Base-by-base conservation (phyloP, 1,139 yeast species). In the Schizosaccharomyces versatilis region DNA sequence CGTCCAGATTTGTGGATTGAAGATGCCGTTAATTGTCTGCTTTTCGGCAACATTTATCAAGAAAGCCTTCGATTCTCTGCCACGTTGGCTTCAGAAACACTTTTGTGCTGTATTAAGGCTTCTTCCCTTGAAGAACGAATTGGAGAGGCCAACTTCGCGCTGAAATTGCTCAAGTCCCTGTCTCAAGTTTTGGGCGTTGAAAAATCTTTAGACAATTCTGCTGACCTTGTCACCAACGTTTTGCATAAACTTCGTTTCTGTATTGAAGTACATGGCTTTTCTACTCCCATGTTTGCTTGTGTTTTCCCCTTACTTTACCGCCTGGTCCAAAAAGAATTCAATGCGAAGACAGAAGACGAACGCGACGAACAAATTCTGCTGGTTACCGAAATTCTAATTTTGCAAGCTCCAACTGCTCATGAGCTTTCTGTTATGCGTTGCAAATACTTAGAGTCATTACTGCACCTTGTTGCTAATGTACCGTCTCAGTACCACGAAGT, bases 401-500 rank as follows among this genome's bases (percentile, higher is more conserved):
- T 78, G 10, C 95, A 88, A 64, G 78, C 88, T 14, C 94, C 81
- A 61, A 76, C 75, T 19, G 82, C 59, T 44, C 78, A 74, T 59
- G 80, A 81, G 62, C 73, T 73, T 0, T 67, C 75, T 1, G 77
- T 85, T 55, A 94, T 95, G 17, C 77, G 97, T 64, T 68, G 73
- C 3, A 73, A 75, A 8, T 75, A 85, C 48, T 68, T 90, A 57
- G 68, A 69, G 12, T 79, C 80, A 7, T 69, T 90, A 54, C 69
- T 88, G 36, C 73, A 79, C 2, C 71, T 86, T 58, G 73, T 90
- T 75, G 63, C 61, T 41, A 73, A 76, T 41, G 69, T 84, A 53
- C 85, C 95, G 10, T 71, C 88, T 0, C 84, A 81, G 62, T 81
- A 90, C 8, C 85, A 86, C 62, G 68, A 79, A 55, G 81, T 93